Conservation (phyloP, 352 stramenopile genomes). For the Globisporangium ultimum region DNA sequence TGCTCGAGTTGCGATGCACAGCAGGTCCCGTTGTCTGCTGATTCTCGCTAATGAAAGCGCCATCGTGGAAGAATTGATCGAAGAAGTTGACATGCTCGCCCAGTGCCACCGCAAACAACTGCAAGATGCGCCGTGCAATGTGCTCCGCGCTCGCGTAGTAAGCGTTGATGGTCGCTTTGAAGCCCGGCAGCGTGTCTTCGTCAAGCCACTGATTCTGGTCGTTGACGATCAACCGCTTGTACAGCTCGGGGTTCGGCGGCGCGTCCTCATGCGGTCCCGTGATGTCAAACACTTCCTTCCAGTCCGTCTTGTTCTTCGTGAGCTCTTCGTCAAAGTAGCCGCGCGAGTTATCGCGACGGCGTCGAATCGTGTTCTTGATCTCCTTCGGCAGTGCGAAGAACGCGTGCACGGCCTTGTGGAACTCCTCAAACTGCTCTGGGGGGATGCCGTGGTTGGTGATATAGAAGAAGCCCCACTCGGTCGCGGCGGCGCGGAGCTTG, state of each 20-base stretch:
- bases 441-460: conserved; percentile 80
- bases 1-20: conserved; percentile 55
- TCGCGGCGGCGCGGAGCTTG: conserved; percentile 43
- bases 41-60: conserved; percentile 19
- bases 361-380: conserved; percentile 54
- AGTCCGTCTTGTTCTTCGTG: conserved; percentile 92
- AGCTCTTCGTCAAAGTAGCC: conserved; percentile 94
- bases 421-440: conserved; percentile 50
- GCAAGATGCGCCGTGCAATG: conserved; percentile 47
- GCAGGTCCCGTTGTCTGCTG: conserved; percentile 7
- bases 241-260: conserved; percentile 25
- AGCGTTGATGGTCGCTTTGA: conserved; percentile 42
- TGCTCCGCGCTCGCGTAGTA: conserved; percentile 53
- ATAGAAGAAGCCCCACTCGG: conserved; percentile 92
- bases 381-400: conserved; percentile 85
- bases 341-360: conserved; percentile 74
- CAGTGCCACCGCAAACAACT: conserved; percentile 53
- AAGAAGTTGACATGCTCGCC: conserved; percentile 48
- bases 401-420: conserved; percentile 53
- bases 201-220: conserved; percentile 85
- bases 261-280: conserved; percentile 36
- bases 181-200: conserved; percentile 41
- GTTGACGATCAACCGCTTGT: conserved; percentile 62
- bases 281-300: conserved; percentile 89
- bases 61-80: conserved; percentile 51